A percentile compares a stretch with the other conserved stretches of the same genome.
Conservation (phyloP, 768 basidiomycete species). For the Pleurotus sapidus region DNA sequence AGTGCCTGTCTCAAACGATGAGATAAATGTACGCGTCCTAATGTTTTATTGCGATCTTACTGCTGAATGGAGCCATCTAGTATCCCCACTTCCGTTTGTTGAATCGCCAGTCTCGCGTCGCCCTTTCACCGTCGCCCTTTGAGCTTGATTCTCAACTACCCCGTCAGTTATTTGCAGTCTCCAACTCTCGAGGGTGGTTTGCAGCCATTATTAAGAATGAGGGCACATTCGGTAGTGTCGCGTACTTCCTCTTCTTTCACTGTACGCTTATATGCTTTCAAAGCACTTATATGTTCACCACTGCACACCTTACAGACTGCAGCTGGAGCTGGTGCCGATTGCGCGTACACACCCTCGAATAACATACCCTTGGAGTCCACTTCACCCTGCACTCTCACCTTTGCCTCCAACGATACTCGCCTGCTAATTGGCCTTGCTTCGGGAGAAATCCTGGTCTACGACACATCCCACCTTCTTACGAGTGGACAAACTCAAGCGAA, state of each 20-base stretch:
- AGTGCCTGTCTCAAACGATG: constrained; percentile 6
- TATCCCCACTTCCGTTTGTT: constrained; percentile 47
- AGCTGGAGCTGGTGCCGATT: constrained; percentile 40
- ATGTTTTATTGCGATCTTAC: constrained; percentile 2
- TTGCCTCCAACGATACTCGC: constrained; percentile 58
- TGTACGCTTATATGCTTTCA: background rate
- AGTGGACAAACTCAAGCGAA: constrained; percentile 36
- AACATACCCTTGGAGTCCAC: constrained; percentile 39
- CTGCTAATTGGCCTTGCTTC: constrained; percentile 57
- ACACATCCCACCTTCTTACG: constrained; percentile 50
- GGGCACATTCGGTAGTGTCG: constrained; percentile 33
- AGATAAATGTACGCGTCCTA: constrained; percentile 33
- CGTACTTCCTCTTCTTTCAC: background rate
- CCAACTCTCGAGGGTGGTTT: constrained; percentile 68
- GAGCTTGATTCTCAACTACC: constrained; percentile 37
- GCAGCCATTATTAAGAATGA: constrained; percentile 49
- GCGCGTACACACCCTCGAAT: constrained; percentile 51
- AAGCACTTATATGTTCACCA: constrained; percentile 63
- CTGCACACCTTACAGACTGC: constrained; percentile 58
- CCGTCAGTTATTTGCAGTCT: constrained; percentile 54
- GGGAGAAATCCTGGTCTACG: constrained; percentile 60
- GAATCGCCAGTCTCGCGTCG: constrained; percentile 64
- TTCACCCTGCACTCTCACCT: constrained; percentile 51
- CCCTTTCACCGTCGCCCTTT: constrained; percentile 52
- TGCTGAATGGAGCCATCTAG: constrained; percentile 19